A percentile compares a stretch with the other conserved stretches of the same genome.
phyloP scores from a whole-genome alignment of 2,329 filamentous ascomycete genomes.

The Pseudogymnoascus sp. region DNA sequence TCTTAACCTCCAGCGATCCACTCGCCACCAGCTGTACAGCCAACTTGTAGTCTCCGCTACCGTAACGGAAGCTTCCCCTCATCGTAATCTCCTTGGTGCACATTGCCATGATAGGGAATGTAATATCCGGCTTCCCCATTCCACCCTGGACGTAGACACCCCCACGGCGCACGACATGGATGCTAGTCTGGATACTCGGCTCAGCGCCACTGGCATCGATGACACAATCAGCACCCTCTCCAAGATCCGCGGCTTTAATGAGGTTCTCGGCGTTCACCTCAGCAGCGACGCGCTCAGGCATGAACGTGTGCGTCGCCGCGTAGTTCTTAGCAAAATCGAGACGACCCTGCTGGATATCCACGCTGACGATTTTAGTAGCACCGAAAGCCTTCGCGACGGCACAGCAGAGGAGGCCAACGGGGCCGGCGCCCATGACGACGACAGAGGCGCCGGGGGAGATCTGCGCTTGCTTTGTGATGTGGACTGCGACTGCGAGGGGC shows the following conservation, averaged over 20 bases:
- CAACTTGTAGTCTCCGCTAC: slow-evolving; percentile 74
- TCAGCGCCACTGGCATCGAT: slow-evolving; percentile 78
- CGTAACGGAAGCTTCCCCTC: slow-evolving; percentile 85
- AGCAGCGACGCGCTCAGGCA: slow-evolving; percentile 53
- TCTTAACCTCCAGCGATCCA: slow-evolving; percentile 73
- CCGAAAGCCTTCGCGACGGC: slow-evolving; percentile 80
- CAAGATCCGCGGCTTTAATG: slow-evolving; percentile 55
- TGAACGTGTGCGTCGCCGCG: slow-evolving; percentile 64
- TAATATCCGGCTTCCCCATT: slow-evolving; percentile 84
- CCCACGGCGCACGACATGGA: slow-evolving; percentile 63
- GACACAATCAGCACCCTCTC: slow-evolving; percentile 64
- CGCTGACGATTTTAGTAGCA: slow-evolving; percentile 74
- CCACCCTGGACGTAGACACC: slow-evolving; percentile 79
- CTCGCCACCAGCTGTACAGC: slow-evolving; percentile 66
- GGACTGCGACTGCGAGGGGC: slow-evolving; percentile 78
- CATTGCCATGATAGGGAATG: slow-evolving; percentile 83
- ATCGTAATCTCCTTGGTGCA: slow-evolving; percentile 84
- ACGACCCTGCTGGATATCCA: slow-evolving; percentile 77
- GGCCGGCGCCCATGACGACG: slow-evolving; percentile 80
- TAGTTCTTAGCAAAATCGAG: slow-evolving; percentile 72
- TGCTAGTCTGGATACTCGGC: slow-evolving; percentile 65
- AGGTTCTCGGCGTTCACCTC: slow-evolving; percentile 69
- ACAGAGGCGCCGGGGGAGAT: slow-evolving; percentile 69
- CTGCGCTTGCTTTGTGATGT: slow-evolving; percentile 68
- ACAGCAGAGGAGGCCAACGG: slow-evolving; percentile 79